These are phyloP conservation scores for Solanum peruvianum DNA, from an alignment of 257 asterid genomes.

Conservation along the genomic window DNA sequence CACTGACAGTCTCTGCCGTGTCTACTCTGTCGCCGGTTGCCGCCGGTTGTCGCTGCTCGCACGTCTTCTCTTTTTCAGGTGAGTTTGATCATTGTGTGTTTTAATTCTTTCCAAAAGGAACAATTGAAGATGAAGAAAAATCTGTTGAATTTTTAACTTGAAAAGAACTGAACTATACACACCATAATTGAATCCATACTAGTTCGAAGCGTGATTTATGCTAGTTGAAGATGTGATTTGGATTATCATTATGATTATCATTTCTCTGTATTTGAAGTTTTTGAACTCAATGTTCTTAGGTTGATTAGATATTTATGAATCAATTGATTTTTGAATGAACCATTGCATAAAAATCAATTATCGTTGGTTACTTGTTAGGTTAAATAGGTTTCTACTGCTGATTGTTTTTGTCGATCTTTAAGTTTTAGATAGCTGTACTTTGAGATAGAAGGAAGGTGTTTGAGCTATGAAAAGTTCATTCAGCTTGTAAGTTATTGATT, in stretches of 20 bases:
- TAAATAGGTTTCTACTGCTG: neutral
- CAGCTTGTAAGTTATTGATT: neutral
- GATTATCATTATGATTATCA: neutral
- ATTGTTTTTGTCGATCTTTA: neutral
- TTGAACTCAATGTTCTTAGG: neutral
- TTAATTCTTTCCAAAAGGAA: neutral
- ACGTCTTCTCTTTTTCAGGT: neutral
- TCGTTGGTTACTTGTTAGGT: neutral
- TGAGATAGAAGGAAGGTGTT: neutral
- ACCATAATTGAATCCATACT: neutral
- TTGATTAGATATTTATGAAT: neutral
- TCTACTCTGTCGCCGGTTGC: neutral
- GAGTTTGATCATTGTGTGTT: neutral
- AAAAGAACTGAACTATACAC: neutral
- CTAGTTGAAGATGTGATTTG: neutral
- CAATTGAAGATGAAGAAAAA: neutral
- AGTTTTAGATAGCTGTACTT: neutral
- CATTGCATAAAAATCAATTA: neutral
- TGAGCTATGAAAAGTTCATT: neutral
- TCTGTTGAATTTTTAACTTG: neutral
- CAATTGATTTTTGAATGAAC: neutral
- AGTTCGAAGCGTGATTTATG: neutral
- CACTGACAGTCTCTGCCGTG: neutral
- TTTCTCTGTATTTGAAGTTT: neutral
- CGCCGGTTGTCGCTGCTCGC: neutral